A percentile compares a stretch with the other conserved stretches of the same genome.
phyloP scores from a whole-genome alignment of 2,329 filamentous ascomycete genomes.

The Scytalidium sp. region DNA sequence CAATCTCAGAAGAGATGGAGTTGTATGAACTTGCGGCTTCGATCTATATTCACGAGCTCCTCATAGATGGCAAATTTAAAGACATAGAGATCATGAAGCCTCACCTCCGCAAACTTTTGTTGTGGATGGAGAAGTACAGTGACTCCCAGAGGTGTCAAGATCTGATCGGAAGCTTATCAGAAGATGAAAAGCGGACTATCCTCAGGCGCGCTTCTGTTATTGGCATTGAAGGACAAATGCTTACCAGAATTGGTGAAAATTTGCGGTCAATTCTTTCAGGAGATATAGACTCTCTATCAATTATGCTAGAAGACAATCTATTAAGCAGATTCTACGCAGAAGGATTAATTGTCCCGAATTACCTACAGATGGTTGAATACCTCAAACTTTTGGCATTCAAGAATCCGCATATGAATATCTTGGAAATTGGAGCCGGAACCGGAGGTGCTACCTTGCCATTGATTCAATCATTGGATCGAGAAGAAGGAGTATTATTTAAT shows the following conservation, averaged over 20 bases:
- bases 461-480: conserved; percentile 2
- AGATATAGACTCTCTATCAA: conserved; percentile 4
- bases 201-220: background rate
- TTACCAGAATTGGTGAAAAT: conserved; percentile 4
- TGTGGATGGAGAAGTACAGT: background rate
- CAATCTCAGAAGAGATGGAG: background rate
- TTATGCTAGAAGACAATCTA: conserved; percentile 7
- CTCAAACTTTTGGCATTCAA: conserved; percentile 15
- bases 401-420: conserved; percentile 5
- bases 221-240: conserved; percentile 8
- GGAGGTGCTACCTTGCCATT: conserved; percentile 4
- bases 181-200: background rate
- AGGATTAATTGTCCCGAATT: background rate
- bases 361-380: background rate
- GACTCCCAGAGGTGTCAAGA: background rate
- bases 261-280: conserved; percentile 5
- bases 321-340: conserved; percentile 4
- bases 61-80: background rate
- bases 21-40: background rate
- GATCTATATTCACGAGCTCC: background rate
- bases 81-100: background rate
- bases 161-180: background rate
- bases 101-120: background rate
- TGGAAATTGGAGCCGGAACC: conserved; percentile 9
- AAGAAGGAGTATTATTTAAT: background rate